Evolutionary conservation across 768 basidiomycete species (phyloP).

Genomic region (Termitomyces sp.): DNA sequence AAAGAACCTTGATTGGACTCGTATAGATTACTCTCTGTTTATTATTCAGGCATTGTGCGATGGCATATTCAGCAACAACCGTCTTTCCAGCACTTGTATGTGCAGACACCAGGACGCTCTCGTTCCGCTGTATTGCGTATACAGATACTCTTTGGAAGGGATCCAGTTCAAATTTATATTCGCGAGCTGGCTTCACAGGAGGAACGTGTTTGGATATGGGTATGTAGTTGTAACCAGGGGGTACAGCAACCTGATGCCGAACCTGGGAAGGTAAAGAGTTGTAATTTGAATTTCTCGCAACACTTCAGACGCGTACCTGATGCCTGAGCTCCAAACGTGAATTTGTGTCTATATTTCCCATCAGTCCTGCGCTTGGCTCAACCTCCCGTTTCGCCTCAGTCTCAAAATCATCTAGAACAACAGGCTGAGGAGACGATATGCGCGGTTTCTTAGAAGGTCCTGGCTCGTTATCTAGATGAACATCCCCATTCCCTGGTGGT

Average conservation of each 20-base stretch:
- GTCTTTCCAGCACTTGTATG: constrained; percentile 99
- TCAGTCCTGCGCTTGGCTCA: constrained; percentile 82
- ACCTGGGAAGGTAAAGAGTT: constrained; percentile 44
- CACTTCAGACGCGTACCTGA: constrained; percentile 44
- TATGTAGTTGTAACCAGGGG: constrained; percentile 84
- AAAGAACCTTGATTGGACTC: constrained; percentile 94
- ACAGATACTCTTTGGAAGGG: constrained; percentile 97
- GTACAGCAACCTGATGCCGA: constrained; percentile 94
- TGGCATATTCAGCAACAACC: constrained; percentile 98
- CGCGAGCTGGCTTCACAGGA: constrained; percentile 81
- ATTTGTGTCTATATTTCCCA: constrained; percentile 62
- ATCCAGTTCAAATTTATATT: constrained; percentile 95
- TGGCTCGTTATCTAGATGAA: constrained; percentile 24
- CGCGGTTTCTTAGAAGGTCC: constrained; percentile 55
- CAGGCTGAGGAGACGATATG: constrained; percentile 58
- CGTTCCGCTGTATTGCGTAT: constrained; percentile 92
- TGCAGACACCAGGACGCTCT: constrained; percentile 95
- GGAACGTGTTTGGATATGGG: constrained; percentile 91
- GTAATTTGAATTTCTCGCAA: background rate
- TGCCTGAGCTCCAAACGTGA: constrained; percentile 73
- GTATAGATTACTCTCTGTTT: constrained; percentile 98
- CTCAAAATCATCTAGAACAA: constrained; percentile 91
- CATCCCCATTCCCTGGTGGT: constrained; percentile 15
- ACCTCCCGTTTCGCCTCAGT: constrained; percentile 91
- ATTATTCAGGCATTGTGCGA: constrained; percentile 90